Conservation (phyloP, 2,329 filamentous ascomycete species). For the Phialocephala sp. region DNA sequence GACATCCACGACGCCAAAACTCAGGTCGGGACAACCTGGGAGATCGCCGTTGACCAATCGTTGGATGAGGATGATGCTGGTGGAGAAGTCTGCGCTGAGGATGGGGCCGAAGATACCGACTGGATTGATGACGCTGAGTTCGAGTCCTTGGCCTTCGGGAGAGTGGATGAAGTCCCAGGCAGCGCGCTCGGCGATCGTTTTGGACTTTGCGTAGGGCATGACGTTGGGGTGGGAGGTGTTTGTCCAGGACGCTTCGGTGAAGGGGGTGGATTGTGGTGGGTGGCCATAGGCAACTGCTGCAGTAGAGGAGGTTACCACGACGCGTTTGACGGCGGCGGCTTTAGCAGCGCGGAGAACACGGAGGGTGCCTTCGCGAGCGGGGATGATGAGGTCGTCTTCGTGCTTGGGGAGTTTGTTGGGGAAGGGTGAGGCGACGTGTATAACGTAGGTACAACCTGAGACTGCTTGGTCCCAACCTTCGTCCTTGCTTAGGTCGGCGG, state of each 20-base stretch:
- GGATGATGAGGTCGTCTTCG: slow-evolving; percentile 43
- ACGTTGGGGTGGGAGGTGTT: slow-evolving; percentile 29
- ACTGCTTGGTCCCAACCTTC: slow-evolving; percentile 42
- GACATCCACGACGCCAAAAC: neutral
- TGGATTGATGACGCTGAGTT: neutral
- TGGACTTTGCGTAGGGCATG: slow-evolving; percentile 38
- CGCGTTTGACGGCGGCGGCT: slow-evolving; percentile 36
- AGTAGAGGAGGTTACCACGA: slow-evolving; percentile 30
- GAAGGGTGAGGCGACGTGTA: slow-evolving; percentile 43
- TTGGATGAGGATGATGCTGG: slow-evolving; percentile 37
- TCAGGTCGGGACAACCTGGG: slow-evolving; percentile 37
- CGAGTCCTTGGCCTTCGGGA: neutral
- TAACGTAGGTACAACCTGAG: slow-evolving; percentile 39
- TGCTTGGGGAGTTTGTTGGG: slow-evolving; percentile 38
- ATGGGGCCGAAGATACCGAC: slow-evolving; percentile 41
- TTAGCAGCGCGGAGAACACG: slow-evolving; percentile 41
- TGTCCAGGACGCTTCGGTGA: slow-evolving; percentile 44
- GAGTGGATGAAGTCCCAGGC: slow-evolving; percentile 43
- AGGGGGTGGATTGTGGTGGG: neutral
- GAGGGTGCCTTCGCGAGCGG: slow-evolving; percentile 43
- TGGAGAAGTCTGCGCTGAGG: slow-evolving; percentile 36
- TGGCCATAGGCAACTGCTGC: neutral
- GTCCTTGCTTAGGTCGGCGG: slow-evolving; percentile 39
- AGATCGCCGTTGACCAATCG: slow-evolving; percentile 41
- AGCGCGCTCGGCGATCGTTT: slow-evolving; percentile 44